phyloP scores from a whole-genome alignment of 805 yeast genomes.

The Cyberlindnera amylophila region DNA sequence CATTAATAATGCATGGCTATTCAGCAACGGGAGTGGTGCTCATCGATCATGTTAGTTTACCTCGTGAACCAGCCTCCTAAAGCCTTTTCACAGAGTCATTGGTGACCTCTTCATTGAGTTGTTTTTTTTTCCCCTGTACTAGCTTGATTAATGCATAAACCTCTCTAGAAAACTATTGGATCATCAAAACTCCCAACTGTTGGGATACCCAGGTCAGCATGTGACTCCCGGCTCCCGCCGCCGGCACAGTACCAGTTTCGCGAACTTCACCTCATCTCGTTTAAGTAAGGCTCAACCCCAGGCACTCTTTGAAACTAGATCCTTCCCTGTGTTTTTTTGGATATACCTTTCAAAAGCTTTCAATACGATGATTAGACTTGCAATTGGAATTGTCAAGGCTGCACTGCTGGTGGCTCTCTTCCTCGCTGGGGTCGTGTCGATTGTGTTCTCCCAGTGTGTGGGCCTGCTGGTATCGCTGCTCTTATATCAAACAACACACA shows the following conservation, averaged over 20 bases:
- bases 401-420: constrained; percentile 11
- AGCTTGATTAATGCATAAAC: too few relatives aligned
- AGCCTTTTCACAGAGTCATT: constrained; percentile 13
- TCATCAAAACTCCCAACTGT: too few relatives aligned
- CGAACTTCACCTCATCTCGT: too few relatives aligned
- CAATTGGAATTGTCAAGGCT: constrained; percentile 17
- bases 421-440: constrained; percentile 37
- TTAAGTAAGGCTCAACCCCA: too few relatives aligned
- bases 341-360: background rate
- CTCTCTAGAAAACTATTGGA: too few relatives aligned
- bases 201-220: too few relatives aligned
- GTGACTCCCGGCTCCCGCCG: too few relatives aligned
- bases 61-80: constrained; percentile 22
- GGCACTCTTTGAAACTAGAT: too few relatives aligned
- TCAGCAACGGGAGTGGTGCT: constrained; percentile 25
- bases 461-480: constrained; percentile 26
- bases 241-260: too few relatives aligned
- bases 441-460: constrained; percentile 44
- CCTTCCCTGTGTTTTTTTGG: background rate
- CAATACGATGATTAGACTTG: background rate
- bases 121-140: constrained; percentile 16
- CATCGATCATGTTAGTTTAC: constrained; percentile 33
- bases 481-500: constrained; percentile 29
- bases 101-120: too few relatives aligned
- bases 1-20: background rate